Conservation (phyloP, 305 asterid species). For the Rubia tinctorum region DNA sequence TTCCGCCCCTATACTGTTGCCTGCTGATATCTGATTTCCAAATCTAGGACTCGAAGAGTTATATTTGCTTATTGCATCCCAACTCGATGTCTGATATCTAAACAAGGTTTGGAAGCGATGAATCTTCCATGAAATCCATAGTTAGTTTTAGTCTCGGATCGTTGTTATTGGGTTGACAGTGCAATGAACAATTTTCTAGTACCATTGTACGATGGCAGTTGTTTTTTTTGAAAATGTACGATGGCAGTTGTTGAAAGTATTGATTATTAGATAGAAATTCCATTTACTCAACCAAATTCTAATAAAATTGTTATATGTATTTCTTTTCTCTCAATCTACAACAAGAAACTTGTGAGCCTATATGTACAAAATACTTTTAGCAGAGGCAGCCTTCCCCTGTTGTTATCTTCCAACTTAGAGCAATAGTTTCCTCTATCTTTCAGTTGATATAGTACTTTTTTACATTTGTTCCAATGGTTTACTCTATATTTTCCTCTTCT, state of each 20-base stretch:
- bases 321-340: neutral
- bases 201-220: neutral
- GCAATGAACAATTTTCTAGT: neutral
- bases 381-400: too few species aligned
- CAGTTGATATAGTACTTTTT: too few species aligned
- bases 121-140: neutral
- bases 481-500: too few species aligned
- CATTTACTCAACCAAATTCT: neutral
- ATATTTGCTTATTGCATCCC: neutral
- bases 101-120: neutral
- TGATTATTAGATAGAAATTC: neutral
- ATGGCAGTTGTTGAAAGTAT: neutral
- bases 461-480: too few species aligned
- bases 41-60: neutral
- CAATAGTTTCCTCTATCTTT: too few species aligned
- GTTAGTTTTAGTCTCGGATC: neutral
- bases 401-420: conserved; percentile 31
- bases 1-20: neutral
- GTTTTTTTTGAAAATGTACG: too few species aligned
- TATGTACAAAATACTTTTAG: neutral
- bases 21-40: neutral
- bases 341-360: neutral
- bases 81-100: neutral
- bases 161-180: neutral
- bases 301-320: neutral